A percentile compares a stretch with the other conserved stretches of the same genome.
These are phyloP conservation scores for Syncephalis fuscata DNA, from an alignment of 371 early-diverging fungal species.

Conservation along the genomic window DNA sequence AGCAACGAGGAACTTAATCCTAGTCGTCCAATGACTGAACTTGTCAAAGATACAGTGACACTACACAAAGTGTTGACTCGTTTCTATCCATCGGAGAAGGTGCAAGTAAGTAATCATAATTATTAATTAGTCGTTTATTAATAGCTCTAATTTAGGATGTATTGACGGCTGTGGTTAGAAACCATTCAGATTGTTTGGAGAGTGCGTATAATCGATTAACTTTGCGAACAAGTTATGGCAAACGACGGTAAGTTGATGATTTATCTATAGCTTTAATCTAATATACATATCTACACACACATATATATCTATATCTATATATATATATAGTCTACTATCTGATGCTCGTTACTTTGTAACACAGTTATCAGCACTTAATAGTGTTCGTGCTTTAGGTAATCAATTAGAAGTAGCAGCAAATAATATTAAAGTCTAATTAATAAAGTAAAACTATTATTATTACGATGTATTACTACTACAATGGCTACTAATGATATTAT, in stretches of 20 bases:
- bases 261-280: no score
- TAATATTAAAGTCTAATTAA: conserved; percentile 22
- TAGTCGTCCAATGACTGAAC: conserved; percentile 49
- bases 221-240: no score
- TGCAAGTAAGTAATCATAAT: conserved; percentile 29
- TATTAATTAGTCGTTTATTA: neutral
- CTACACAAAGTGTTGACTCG: conserved; percentile 73
- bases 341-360: conserved; percentile 55
- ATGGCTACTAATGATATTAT: no score
- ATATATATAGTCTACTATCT: conserved; percentile 38
- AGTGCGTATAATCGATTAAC: no score
- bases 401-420: conserved; percentile 61
- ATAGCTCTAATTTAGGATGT: conserved; percentile 18
- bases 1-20: conserved; percentile 20
- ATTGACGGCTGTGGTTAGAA: conserved; percentile 50
- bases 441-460: no score
- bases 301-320: no score
- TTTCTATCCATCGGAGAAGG: conserved; percentile 47
- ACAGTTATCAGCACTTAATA: conserved; percentile 43
- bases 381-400: conserved; percentile 51
- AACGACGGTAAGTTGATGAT: no score
- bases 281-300: no score
- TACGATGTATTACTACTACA: no score
- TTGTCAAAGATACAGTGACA: conserved; percentile 84
- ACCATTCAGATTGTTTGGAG: neutral